A percentile compares a stretch with the other conserved stretches of the same genome.
Conservation (phyloP, 768 basidiomycete species). For the Cantharellus anzutake region DNA sequence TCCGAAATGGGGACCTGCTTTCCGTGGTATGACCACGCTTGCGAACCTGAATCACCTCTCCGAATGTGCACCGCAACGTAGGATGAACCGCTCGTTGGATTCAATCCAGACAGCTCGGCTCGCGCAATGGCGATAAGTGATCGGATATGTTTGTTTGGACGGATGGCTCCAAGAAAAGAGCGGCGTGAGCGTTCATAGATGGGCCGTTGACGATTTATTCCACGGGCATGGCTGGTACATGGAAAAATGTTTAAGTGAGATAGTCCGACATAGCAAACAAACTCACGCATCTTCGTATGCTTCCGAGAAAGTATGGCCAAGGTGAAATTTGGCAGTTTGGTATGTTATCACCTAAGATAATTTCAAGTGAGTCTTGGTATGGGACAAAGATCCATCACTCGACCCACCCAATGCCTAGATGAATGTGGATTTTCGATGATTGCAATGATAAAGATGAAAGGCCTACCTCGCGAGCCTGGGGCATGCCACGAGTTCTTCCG, state of each 20-base stretch:
- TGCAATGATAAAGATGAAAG: neutral
- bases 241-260: constrained; percentile 1
- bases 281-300: constrained; percentile 45
- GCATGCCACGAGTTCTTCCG: constrained; percentile 54
- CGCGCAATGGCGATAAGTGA: neutral
- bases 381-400: neutral
- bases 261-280: neutral
- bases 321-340: constrained; percentile 44
- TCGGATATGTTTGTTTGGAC: neutral
- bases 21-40: neutral
- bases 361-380: neutral
- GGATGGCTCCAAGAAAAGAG: constrained; percentile 27
- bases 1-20: neutral
- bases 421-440: neutral
- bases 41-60: neutral
- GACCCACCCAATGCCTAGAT: neutral
- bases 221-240: constrained; percentile 28
- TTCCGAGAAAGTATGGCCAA: constrained; percentile 35
- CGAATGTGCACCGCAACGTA: neutral
- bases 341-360: constrained; percentile 35
- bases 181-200: constrained; percentile 28
- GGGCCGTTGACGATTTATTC: constrained; percentile 35
- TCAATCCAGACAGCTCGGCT: neutral
- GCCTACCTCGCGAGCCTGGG: constrained; percentile 44
- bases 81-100: neutral